Evolutionary conservation across 768 basidiomycete species (phyloP).

Genomic region (Phlebiopsis flavidoalba): DNA sequence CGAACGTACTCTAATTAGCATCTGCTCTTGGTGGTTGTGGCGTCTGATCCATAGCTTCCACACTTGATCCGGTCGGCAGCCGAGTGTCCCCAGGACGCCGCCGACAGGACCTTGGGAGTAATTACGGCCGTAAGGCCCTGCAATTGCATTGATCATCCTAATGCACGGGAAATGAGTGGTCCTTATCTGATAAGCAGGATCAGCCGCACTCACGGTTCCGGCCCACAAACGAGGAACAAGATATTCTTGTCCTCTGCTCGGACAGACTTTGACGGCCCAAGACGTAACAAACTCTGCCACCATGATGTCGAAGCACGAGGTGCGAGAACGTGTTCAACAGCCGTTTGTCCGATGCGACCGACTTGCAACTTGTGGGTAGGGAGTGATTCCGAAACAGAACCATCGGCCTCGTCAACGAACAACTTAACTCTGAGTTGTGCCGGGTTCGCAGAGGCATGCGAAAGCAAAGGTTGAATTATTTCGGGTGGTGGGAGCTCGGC

Average conservation of each 20-base stretch:
- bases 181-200: background rate
- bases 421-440: constrained; percentile 51
- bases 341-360: constrained; percentile 52
- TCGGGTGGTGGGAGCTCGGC: constrained; percentile 65
- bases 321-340: constrained; percentile 39
- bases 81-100: constrained; percentile 61
- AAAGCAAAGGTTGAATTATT: constrained; percentile 49
- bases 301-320: constrained; percentile 22
- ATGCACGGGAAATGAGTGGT: constrained; percentile 2
- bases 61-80: constrained; percentile 57
- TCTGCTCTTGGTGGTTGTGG: background rate
- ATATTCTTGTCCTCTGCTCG: constrained; percentile 32
- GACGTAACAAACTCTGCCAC: constrained; percentile 25
- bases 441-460: constrained; percentile 45
- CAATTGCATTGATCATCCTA: constrained; percentile 73
- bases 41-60: constrained; percentile 54
- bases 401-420: constrained; percentile 50
- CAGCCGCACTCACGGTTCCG: constrained; percentile 53
- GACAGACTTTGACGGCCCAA: constrained; percentile 10
- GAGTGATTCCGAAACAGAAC: constrained; percentile 14
- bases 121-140: constrained; percentile 73
- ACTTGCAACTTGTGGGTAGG: constrained; percentile 26
- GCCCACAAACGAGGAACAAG: constrained; percentile 78
- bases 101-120: constrained; percentile 69
- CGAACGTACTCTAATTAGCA: background rate